A percentile compares a stretch with the other conserved stretches of the same genome.
Evolutionary conservation across 108 stramenopile species (phyloP).

Genomic region (Nitzschia putrida): DNA sequence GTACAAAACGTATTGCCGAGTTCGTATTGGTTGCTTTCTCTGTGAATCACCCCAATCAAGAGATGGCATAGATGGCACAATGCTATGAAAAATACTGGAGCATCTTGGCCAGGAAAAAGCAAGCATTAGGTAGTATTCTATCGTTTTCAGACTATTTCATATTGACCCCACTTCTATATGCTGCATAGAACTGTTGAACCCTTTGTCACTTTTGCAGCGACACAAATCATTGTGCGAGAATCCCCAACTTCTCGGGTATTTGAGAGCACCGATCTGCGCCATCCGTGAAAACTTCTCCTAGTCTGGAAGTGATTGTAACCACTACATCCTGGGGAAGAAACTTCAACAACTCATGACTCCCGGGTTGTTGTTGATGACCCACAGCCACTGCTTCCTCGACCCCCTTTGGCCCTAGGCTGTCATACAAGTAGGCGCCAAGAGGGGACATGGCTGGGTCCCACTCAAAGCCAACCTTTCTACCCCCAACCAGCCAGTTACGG

Average conservation of each 20-base stretch:
- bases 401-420: conserved; percentile 32
- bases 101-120: no score
- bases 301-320: conserved; percentile 8
- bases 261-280: conserved; percentile 11
- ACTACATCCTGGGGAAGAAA: conserved; percentile 28
- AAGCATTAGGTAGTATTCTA: no score
- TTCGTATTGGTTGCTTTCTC: no score
- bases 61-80: no score
- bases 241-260: conserved; percentile 28
- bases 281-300: conserved; percentile 29
- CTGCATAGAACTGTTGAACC: no score
- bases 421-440: conserved; percentile 30
- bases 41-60: no score
- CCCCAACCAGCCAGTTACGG: conserved; percentile 17
- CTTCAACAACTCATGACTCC: conserved; percentile 32
- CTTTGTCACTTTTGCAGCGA: no score
- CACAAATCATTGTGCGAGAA: conserved; percentile 8
- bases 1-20: no score
- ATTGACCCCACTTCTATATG: no score
- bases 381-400: conserved; percentile 25
- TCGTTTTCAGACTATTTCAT: no score
- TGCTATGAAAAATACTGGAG: no score
- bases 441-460: conserved; percentile 39
- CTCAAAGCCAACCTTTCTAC: conserved; percentile 19
- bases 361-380: conserved; percentile 27